Evolutionary conservation across 495 filamentous ascomycete genomes (phyloP).

Genomic region (Amniculicola lignicola): DNA sequence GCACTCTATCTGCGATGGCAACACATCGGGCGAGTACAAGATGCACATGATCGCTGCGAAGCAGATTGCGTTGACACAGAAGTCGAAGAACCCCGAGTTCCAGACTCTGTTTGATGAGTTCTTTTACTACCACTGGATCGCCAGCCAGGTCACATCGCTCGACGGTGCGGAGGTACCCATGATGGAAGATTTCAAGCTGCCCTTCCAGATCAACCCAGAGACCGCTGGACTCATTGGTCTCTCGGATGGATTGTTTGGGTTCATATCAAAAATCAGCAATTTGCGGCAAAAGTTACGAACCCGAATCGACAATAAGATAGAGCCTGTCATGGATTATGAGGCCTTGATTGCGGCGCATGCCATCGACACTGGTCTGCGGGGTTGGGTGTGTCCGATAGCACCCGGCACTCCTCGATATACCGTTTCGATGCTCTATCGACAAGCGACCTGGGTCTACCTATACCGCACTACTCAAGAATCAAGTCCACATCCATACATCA

Average conservation of each 20-base stretch:
- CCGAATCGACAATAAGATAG: constrained; percentile 58
- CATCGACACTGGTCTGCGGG: constrained; percentile 72
- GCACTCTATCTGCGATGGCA: constrained; percentile 75
- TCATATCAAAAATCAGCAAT: constrained; percentile 74
- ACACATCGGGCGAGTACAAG: constrained; percentile 72
- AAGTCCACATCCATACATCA: constrained; percentile 63
- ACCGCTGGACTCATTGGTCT: constrained; percentile 77
- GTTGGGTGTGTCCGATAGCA: constrained; percentile 71
- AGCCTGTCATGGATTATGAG: constrained; percentile 71
- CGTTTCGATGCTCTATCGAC: constrained; percentile 79
- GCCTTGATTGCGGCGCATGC: constrained; percentile 70
- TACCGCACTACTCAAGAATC: constrained; percentile 81
- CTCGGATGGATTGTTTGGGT: constrained; percentile 77
- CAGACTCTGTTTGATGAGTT: constrained; percentile 82
- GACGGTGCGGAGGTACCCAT: constrained; percentile 54
- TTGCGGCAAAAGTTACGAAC: constrained; percentile 73
- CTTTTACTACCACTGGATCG: constrained; percentile 86
- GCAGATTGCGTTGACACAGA: constrained; percentile 60
- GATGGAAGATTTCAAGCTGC: constrained; percentile 61
- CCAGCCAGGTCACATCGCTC: constrained; percentile 72
- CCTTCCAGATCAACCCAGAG: constrained; percentile 71
- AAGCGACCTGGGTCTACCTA: constrained; percentile 88
- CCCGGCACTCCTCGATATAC: constrained; percentile 67
- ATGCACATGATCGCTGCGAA: constrained; percentile 76
- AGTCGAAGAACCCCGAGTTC: constrained; percentile 38